Evolutionary conservation across 2,329 filamentous ascomycete species (phyloP).

Genomic region (Fusarium temperatum): DNA sequence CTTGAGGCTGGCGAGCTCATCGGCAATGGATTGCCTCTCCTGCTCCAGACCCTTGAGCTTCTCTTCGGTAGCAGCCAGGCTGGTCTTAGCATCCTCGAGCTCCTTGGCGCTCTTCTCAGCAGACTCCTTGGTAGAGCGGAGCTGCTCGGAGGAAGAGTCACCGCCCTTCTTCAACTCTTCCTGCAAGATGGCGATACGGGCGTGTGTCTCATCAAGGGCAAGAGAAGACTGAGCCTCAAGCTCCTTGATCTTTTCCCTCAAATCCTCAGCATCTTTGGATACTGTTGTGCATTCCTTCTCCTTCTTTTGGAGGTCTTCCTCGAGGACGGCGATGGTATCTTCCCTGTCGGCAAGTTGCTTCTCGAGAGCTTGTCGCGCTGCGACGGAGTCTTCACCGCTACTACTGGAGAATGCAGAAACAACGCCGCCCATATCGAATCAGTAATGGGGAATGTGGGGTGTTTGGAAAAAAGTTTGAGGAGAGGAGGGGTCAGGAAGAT

Average conservation of each 20-base stretch:
- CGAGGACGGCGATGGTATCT: slow-evolving; percentile 47
- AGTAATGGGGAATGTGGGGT: slow-evolving; percentile 30
- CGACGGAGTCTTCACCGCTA: slow-evolving; percentile 47
- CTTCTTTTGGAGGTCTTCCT: slow-evolving; percentile 49
- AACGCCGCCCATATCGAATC: slow-evolving; percentile 52
- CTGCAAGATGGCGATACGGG: slow-evolving; percentile 48
- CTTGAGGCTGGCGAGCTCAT: slow-evolving; percentile 48
- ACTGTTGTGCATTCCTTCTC: slow-evolving; percentile 49
- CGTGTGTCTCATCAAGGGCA: slow-evolving; percentile 46
- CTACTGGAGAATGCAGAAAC: slow-evolving; percentile 49
- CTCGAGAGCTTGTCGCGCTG: slow-evolving; percentile 47
- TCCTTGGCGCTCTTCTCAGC: slow-evolving; percentile 31
- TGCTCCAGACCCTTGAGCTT: slow-evolving; percentile 41
- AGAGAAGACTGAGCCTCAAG: slow-evolving; percentile 45
- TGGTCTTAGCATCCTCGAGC: slow-evolving; percentile 38
- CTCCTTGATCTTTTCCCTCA: slow-evolving; percentile 52
- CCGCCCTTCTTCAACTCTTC: slow-evolving; percentile 46
- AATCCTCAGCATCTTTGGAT: slow-evolving; percentile 49
- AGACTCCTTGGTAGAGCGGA: slow-evolving; percentile 41
- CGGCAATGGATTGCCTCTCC: slow-evolving; percentile 44
- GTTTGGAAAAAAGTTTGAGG: neutral
- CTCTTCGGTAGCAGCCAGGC: slow-evolving; percentile 36
- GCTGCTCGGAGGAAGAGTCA: slow-evolving; percentile 36
- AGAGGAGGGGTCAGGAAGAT: slow-evolving; percentile 8
- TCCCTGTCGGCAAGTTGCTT: slow-evolving; percentile 52